Conservation (phyloP, 2,329 filamentous ascomycete genomes). For the Colletotrichum lentis region DNA sequence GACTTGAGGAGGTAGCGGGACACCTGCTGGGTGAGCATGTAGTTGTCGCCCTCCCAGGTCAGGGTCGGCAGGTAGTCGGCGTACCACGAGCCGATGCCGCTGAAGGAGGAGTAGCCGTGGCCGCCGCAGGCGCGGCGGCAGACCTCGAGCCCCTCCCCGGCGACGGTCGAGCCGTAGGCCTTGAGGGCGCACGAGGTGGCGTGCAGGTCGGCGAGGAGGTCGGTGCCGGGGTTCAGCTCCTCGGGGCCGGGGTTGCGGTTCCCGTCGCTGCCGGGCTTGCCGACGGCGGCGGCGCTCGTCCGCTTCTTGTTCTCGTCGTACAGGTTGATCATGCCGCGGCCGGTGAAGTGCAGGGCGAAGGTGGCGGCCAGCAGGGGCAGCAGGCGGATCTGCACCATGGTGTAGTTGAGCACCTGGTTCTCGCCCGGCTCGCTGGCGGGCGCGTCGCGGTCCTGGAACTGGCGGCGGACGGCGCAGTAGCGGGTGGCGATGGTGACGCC, state of each 20-base stretch:
- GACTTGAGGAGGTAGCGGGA: conserved; percentile 80
- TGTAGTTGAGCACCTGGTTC: conserved; percentile 81
- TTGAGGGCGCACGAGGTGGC: conserved; percentile 81
- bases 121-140: conserved; percentile 80
- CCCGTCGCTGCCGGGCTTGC: conserved; percentile 50
- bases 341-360: conserved; percentile 82
- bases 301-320: conserved; percentile 77
- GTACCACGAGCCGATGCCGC: conserved; percentile 79
- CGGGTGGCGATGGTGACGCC: conserved; percentile 81
- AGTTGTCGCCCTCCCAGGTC: conserved; percentile 83
- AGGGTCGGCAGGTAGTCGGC: conserved; percentile 75
- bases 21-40: conserved; percentile 83
- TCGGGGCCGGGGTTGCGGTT: conserved; percentile 71
- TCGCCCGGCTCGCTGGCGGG: conserved; percentile 65
- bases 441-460: conserved; percentile 79
- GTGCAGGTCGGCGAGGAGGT: conserved; percentile 76
- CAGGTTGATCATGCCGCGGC: conserved; percentile 76
- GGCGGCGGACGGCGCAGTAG: conserved; percentile 77
- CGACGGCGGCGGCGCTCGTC: conserved; percentile 58
- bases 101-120: conserved; percentile 78
- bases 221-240: conserved; percentile 68
- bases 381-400: conserved; percentile 79
- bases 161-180: conserved; percentile 74
- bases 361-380: conserved; percentile 76
- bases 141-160: conserved; percentile 77